Base-by-base conservation (phyloP, 2,329 filamentous ascomycete species). In the Macrophomina phaseolina region DNA sequence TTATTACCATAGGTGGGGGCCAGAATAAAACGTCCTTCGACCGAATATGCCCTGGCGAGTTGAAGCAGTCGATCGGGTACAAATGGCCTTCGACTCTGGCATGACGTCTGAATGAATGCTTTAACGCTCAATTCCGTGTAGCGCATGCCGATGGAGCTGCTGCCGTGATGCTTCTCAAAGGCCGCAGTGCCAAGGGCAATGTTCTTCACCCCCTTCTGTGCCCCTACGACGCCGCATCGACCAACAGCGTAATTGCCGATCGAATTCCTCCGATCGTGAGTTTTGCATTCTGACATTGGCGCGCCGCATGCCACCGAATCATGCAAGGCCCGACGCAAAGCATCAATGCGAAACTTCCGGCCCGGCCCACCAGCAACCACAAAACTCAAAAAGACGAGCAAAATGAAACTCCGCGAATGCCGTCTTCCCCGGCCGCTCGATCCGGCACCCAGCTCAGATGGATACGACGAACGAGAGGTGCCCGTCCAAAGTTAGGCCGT, bases 311-410 rank as follows among this genome's bases (percentile, higher is more conserved):
- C 48, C 48, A 51, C 48, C 28, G 30, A 51, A 28, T 51, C 48
- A 51, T 51, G 48, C 48, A 14, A 4, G 8, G 3, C 18, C 23
- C 9, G 14, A 9, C 14, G 8, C 18, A 51, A 14, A 48, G 11
- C 48, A 51, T 51, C 48, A 51, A 32, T 51, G 48, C 48, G 48
- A 51, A 51, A 51, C 48, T 51, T 51, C 23, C 48, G 48, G 48
- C 18, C 48, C 48, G 48, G 28, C 48, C 48, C 48, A 51, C 6
- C 18, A 51, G 28, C 48, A 51, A 51, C 48, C 48, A 32, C 9
- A 51, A 51, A 51, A 51, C 42, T 45, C 42, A 45, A 45, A 45
- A 45, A 8, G 11, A 45, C 38, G 2, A 40, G 38, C 3, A 45
- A 45, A 45, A 45, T 5, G 11, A 14, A 45, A 8, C 38, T 9